Conservation (phyloP, 1,284 basidiomycete genomes). For the Cutaneotrichosporon cavernicola region DNA sequence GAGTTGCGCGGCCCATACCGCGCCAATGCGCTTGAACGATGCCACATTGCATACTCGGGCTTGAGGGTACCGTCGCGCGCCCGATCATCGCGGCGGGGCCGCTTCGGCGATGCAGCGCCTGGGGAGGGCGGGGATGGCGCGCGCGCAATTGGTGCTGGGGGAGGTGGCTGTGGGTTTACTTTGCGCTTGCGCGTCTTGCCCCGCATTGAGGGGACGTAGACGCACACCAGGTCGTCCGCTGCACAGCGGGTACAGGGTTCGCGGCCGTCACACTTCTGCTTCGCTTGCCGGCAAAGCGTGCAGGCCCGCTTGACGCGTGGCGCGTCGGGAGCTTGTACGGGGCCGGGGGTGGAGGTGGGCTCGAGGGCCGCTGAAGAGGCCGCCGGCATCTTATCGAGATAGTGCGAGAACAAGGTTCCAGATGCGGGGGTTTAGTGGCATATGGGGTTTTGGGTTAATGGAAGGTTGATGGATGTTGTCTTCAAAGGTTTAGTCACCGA, state of each 20-base stretch:
- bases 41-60: conserved; percentile 20
- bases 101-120: neutral
- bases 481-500: neutral
- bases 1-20: conserved; percentile 7
- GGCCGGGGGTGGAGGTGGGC: neutral
- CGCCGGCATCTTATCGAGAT: neutral
- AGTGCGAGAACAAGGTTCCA: neutral
- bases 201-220: conserved; percentile 36
- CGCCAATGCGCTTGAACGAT: conserved; percentile 12
- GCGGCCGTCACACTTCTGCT: conserved; percentile 34
- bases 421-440: neutral
- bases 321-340: neutral
- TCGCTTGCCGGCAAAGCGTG: conserved; percentile 31
- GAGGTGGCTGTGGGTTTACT: neutral
- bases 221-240: conserved; percentile 20
- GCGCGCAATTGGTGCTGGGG: neutral
- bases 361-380: neutral
- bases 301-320: conserved; percentile 23
- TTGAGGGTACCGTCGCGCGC: conserved; percentile 1
- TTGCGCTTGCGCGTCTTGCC: conserved; percentile 36
- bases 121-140: neutral
- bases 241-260: conserved; percentile 36
- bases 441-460: no score
- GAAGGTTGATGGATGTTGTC: neutral
- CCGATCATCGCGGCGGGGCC: neutral